These are phyloP conservation scores for Cynara cardunculus DNA, from an alignment of 129 eudicot species.

Conservation along the genomic window DNA sequence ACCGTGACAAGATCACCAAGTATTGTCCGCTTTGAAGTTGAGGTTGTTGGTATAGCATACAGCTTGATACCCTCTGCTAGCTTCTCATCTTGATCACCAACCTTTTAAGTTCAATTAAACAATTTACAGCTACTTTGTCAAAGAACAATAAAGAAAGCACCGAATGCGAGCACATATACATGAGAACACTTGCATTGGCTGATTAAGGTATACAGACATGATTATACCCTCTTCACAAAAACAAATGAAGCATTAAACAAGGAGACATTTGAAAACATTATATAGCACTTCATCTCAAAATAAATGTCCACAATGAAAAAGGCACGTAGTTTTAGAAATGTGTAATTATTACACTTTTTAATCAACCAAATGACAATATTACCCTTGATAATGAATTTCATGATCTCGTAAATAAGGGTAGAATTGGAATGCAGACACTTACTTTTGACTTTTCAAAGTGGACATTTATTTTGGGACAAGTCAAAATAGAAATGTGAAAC, in stretches of 20 bases:
- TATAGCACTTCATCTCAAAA: too few species aligned
- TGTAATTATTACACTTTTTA: too few species aligned
- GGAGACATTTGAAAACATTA: too few species aligned
- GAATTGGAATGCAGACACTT: not conserved
- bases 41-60: conserved; percentile 69
- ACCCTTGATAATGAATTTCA: not conserved
- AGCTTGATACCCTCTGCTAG: conserved; percentile 95
- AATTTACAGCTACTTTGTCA: not conserved
- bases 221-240: too few species aligned
- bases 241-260: too few species aligned
- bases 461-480: not conserved
- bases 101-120: conserved; percentile 43
- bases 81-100: conserved; percentile 93
- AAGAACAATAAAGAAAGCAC: not conserved
- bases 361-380: not conserved
- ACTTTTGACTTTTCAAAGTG: too few species aligned
- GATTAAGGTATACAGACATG: too few species aligned
- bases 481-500: not conserved
- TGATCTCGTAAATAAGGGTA: not conserved
- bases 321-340: too few species aligned
- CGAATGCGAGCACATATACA: too few species aligned
- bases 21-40: conserved; percentile 75
- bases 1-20: conserved; percentile 89
- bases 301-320: too few species aligned
- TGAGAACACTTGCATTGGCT: too few species aligned